Conservation (phyloP, 2,329 filamentous ascomycete species). For the Proliferodiscus dingleyae region DNA sequence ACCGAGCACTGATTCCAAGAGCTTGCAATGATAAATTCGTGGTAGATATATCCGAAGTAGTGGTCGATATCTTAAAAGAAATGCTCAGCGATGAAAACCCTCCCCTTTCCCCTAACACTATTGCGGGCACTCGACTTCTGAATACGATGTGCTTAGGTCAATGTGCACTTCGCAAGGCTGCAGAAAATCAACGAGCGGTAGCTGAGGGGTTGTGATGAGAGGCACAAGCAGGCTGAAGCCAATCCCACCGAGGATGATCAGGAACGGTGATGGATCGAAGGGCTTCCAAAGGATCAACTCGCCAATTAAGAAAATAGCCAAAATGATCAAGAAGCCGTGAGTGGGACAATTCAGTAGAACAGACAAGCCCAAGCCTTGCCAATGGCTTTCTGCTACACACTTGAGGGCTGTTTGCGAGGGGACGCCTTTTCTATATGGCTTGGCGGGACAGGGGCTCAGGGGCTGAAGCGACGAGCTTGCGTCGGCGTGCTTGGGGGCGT, state of each 20-base stretch:
- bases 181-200: neutral
- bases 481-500: neutral
- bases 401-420: neutral
- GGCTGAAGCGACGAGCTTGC: neutral
- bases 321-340: neutral
- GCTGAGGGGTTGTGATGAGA: neutral
- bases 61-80: too few relatives aligned
- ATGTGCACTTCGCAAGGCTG: neutral
- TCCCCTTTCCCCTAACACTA: neutral
- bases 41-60: neutral
- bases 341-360: neutral
- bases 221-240: neutral
- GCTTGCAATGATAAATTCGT: neutral
- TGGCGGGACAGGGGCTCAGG: conserved; percentile 1
- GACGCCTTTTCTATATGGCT: conserved; percentile 4
- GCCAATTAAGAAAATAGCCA: too few relatives aligned
- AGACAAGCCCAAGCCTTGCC: neutral
- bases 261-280: neutral
- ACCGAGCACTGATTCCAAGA: neutral
- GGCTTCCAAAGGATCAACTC: too few relatives aligned
- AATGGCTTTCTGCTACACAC: neutral
- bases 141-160: neutral
- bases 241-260: neutral
- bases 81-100: too few relatives aligned
- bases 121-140: neutral